These are phyloP conservation scores for Phanerochaete carnosa DNA, from an alignment of 768 basidiomycete genomes.

Conservation along the genomic window DNA sequence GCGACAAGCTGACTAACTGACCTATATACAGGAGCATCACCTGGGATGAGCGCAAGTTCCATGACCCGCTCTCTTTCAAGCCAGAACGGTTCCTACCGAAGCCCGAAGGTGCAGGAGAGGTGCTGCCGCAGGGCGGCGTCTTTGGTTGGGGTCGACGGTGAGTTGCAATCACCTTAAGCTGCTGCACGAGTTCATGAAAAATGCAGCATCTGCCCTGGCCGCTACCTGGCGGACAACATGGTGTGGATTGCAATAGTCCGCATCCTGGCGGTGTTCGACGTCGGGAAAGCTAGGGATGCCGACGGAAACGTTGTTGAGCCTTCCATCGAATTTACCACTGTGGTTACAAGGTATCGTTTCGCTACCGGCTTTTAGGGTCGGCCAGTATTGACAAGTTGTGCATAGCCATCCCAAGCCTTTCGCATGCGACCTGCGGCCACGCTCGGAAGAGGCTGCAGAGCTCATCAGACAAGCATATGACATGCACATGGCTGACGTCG, in stretches of 20 bases:
- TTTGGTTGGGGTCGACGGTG: slow-evolving; percentile 15
- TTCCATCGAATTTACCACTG: not conserved
- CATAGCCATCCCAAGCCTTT: slow-evolving; percentile 15
- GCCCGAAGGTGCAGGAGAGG: slow-evolving; percentile 4
- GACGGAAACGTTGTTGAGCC: not conserved
- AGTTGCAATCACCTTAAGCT: slow-evolving; percentile 32
- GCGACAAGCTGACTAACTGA: not conserved
- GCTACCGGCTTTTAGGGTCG: not conserved
- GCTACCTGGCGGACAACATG: slow-evolving; percentile 18
- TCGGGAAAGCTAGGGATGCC: not conserved
- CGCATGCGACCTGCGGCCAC: slow-evolving; percentile 7
- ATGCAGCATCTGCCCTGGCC: slow-evolving; percentile 21
- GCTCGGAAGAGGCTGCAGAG: not conserved
- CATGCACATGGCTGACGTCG: not conserved
- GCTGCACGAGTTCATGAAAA: slow-evolving; percentile 20
- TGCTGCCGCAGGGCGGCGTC: not conserved
- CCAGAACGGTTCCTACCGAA: slow-evolving; percentile 9
- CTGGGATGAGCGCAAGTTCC: slow-evolving; percentile 30
- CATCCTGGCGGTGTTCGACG: slow-evolving; percentile 20
- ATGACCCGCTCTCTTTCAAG: slow-evolving; percentile 27
- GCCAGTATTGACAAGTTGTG: not conserved
- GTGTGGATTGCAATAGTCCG: slow-evolving; percentile 19
- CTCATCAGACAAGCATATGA: slow-evolving; percentile 1
- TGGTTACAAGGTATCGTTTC: not conserved
- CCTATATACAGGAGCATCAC: slow-evolving; percentile 13